Percentiles rank a stretch among this genome's conserved stretches.
These are phyloP conservation scores for Glarea lozoyensis DNA, from an alignment of 495 filamentous ascomycete species.

Conservation along the genomic window DNA sequence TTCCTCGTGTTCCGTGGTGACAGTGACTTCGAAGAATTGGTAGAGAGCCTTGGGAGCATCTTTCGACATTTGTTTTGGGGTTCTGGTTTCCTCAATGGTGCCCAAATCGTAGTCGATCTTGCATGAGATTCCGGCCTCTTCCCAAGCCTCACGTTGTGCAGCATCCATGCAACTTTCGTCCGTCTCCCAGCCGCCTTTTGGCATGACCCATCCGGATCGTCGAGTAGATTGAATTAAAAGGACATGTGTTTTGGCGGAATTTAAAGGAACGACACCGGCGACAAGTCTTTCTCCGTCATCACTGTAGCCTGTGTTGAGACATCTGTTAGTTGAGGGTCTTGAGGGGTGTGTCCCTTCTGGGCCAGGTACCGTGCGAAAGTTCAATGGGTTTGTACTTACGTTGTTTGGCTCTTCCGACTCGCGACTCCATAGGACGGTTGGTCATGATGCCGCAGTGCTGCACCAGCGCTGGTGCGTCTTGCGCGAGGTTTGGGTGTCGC, in stretches of 20 bases:
- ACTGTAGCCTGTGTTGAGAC: constrained; percentile 65
- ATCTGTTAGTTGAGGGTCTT: constrained; percentile 2
- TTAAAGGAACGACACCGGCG: constrained; percentile 79
- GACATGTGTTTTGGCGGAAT: constrained; percentile 64
- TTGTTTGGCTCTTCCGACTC: constrained; percentile 67
- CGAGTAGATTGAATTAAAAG: constrained; percentile 88
- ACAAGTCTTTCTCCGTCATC: constrained; percentile 88
- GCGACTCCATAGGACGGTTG: constrained; percentile 67
- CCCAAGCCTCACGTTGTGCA: constrained; percentile 81
- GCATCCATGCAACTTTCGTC: constrained; percentile 64
- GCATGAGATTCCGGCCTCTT: constrained; percentile 88
- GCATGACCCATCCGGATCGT: constrained; percentile 85
- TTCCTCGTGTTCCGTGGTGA: constrained; percentile 68
- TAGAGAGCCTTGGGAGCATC: constrained; percentile 70
- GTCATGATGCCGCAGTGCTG: constrained; percentile 36
- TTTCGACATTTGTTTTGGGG: constrained; percentile 34
- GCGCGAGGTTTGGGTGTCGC: constrained; percentile 4
- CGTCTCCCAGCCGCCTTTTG: constrained; percentile 95
- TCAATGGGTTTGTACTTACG: constrained; percentile 46
- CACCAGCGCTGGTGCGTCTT: constrained; percentile 8
- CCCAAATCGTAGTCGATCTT: constrained; percentile 76
- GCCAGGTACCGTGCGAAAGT: constrained; percentile 1
- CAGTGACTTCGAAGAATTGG: constrained; percentile 80
- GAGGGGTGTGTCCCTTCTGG: constrained; percentile 7
- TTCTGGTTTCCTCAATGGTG: constrained; percentile 61